These are phyloP conservation scores for Sugiyamaella floridensis DNA, from an alignment of 805 yeast species.

Conservation along the genomic window DNA sequence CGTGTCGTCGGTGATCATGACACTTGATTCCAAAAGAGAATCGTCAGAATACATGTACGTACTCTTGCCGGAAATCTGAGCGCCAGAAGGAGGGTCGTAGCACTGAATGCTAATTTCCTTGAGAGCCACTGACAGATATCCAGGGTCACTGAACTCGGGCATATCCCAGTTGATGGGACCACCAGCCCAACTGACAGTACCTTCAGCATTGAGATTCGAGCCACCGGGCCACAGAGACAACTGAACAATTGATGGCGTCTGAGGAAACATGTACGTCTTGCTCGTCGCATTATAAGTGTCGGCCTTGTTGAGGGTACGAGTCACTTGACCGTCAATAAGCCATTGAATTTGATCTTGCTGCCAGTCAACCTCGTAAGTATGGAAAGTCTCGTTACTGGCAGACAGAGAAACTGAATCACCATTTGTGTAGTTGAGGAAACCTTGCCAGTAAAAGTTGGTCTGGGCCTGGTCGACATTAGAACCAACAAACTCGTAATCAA, in stretches of 20 bases:
- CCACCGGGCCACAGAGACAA: slow-evolving; percentile 53
- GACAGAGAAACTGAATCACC: slow-evolving; percentile 35
- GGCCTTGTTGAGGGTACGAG: slow-evolving; percentile 54
- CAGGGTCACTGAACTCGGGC: slow-evolving; percentile 60
- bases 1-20: slow-evolving; percentile 56
- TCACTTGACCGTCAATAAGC: slow-evolving; percentile 61
- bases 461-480: slow-evolving; percentile 59
- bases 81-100: slow-evolving; percentile 62
- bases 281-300: slow-evolving; percentile 53
- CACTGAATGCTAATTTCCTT: slow-evolving; percentile 56
- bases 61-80: slow-evolving; percentile 38
- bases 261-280: slow-evolving; percentile 71
- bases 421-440: slow-evolving; percentile 62
- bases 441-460: slow-evolving; percentile 76
- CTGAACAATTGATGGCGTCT: slow-evolving; percentile 79
- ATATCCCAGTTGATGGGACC: slow-evolving; percentile 82
- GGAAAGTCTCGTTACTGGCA: slow-evolving; percentile 59
- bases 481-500: slow-evolving; percentile 84
- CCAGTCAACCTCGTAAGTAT: slow-evolving; percentile 79
- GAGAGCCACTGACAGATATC: slow-evolving; percentile 68
- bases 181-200: slow-evolving; percentile 78
- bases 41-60: slow-evolving; percentile 52
- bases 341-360: slow-evolving; percentile 62
- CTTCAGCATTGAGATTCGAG: slow-evolving; percentile 41
- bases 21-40: slow-evolving; percentile 36